Percentiles rank a stretch among this genome's conserved stretches.
phyloP scores from a whole-genome alignment of 73 alveolate species.

The Urostyla sp. region DNA sequence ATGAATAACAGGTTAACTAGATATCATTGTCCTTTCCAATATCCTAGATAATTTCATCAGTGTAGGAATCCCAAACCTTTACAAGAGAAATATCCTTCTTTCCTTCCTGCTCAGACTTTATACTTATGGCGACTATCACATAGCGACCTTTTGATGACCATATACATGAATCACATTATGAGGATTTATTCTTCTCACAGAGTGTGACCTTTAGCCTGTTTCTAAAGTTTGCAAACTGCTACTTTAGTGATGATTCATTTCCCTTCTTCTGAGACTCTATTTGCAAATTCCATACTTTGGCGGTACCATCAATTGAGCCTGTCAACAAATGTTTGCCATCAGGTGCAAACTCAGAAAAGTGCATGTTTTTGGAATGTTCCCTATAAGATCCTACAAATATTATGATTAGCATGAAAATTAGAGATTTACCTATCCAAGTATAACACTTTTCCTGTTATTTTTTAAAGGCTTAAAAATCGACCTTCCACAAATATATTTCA shows the following conservation, averaged over 20 bases:
- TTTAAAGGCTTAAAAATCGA: slow-evolving; percentile 30
- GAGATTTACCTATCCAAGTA: slow-evolving; percentile 14
- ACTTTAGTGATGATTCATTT: too few relatives aligned
- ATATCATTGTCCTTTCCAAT: slow-evolving; percentile 36
- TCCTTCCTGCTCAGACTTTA: slow-evolving; percentile 18
- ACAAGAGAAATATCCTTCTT: slow-evolving; percentile 20
- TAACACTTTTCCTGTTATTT: slow-evolving; percentile 7
- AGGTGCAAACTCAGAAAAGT: slow-evolving; percentile 61
- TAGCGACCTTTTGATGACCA: slow-evolving; percentile 68
- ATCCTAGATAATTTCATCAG: slow-evolving; percentile 17
- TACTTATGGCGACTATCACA: slow-evolving; percentile 59
- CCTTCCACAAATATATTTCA: slow-evolving; percentile 55
- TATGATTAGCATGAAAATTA: background rate
- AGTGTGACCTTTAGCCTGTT: background rate
- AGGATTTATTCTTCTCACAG: slow-evolving; percentile 1
- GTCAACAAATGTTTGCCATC: slow-evolving; percentile 63
- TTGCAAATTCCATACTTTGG: slow-evolving; percentile 48
- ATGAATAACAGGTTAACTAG: slow-evolving; percentile 20
- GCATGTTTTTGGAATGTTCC: slow-evolving; percentile 49
- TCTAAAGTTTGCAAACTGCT: background rate
- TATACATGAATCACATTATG: slow-evolving; percentile 52
- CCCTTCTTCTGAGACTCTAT: background rate
- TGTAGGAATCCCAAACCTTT: slow-evolving; percentile 62
- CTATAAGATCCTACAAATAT: background rate
- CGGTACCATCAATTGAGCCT: slow-evolving; percentile 72